A percentile compares a stretch with the other conserved stretches of the same genome.
Conservation (phyloP, 495 filamentous ascomycete species). For the Trichoderma erinaceum region DNA sequence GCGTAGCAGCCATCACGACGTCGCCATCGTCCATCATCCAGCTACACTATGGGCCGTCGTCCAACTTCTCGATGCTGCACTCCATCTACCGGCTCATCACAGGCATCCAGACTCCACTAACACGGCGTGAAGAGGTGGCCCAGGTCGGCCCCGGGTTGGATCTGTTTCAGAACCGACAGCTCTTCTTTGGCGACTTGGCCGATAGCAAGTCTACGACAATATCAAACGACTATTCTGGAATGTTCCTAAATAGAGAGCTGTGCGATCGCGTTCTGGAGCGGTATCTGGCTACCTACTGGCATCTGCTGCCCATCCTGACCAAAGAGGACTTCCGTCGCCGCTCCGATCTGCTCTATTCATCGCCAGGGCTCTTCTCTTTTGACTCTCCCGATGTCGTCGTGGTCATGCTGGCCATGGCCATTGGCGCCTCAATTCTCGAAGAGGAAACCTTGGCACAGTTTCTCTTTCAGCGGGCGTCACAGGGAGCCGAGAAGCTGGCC, state of each 20-base stretch:
- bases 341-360: neutral
- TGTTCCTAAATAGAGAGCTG: neutral
- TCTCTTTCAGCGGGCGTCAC: conserved; percentile 3
- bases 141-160: conserved; percentile 1
- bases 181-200: conserved; percentile 9
- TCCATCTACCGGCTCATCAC: conserved; percentile 10
- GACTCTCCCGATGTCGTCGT: neutral
- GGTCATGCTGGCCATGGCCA: neutral
- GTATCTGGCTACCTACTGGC: neutral
- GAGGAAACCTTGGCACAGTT: neutral
- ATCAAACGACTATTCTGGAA: neutral
- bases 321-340: conserved; percentile 6
- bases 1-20: neutral
- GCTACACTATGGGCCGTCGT: conserved; percentile 6
- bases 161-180: conserved; percentile 6
- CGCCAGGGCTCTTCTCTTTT: conserved; percentile 3
- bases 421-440: neutral
- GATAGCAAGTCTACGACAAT: neutral
- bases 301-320: conserved; percentile 6
- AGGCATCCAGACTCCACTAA: conserved; percentile 2
- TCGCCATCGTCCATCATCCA: conserved; percentile 13
- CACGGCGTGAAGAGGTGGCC: conserved; percentile 1
- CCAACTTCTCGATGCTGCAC: conserved; percentile 9
- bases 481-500: neutral
- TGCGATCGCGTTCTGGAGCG: conserved; percentile 1